Evolutionary conservation across 1,284 basidiomycete genomes (phyloP).

Genomic region (Boletus nobilissimus): DNA sequence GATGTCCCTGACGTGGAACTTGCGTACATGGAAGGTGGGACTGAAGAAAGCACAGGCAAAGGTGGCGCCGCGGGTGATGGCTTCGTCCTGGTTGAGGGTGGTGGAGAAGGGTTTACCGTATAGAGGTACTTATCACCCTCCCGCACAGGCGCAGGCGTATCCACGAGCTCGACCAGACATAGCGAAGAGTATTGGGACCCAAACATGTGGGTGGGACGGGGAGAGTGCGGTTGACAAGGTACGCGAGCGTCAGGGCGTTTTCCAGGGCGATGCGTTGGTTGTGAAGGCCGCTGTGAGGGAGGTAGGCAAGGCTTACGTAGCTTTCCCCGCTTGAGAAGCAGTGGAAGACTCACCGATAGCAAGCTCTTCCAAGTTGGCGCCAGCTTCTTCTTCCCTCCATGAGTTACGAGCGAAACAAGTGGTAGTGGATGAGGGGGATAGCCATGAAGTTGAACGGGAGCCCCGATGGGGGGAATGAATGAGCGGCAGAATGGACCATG

Average conservation of each 20-base stretch:
- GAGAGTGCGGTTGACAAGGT: slow-evolving; percentile 76
- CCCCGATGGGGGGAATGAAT: slow-evolving; percentile 73
- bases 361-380: slow-evolving; percentile 67
- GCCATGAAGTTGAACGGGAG: slow-evolving; percentile 57
- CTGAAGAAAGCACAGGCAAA: slow-evolving; percentile 95
- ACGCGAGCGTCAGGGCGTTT: slow-evolving; percentile 78
- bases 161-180: slow-evolving; percentile 71
- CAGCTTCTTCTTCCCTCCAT: slow-evolving; percentile 56
- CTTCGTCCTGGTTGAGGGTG: slow-evolving; percentile 96
- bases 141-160: slow-evolving; percentile 52
- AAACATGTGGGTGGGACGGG: slow-evolving; percentile 78
- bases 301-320: slow-evolving; percentile 69
- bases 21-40: slow-evolving; percentile 94
- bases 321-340: slow-evolving; percentile 52
- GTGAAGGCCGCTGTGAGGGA: slow-evolving; percentile 84
- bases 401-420: too few relatives aligned
- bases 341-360: slow-evolving; percentile 76
- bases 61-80: slow-evolving; percentile 91
- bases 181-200: slow-evolving; percentile 68
- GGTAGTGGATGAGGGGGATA: too few relatives aligned
- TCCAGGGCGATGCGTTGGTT: slow-evolving; percentile 87
- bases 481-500: slow-evolving; percentile 66
- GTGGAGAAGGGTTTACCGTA: slow-evolving; percentile 81
- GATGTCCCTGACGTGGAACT: slow-evolving; percentile 89
- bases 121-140: slow-evolving; percentile 66